Evolutionary conservation across 2,329 filamentous ascomycete species (phyloP), one percentile per base, ranked within the genome.

Genomic region (Arthrobotrys musiformis): DNA sequence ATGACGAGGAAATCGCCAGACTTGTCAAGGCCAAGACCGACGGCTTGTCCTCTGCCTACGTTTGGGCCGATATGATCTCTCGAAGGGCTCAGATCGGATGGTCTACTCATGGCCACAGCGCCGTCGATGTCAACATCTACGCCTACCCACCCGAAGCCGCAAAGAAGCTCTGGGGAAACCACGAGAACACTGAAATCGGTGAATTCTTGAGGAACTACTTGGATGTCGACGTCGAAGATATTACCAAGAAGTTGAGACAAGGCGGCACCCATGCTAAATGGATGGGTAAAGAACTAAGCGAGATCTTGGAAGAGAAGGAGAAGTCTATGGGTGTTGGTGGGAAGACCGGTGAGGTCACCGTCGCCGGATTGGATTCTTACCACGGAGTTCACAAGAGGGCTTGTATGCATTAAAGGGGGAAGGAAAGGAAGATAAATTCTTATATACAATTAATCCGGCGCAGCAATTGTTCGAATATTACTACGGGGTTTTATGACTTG

Each of bases 91-190:
- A 97, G 82, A 89, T 97, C 48, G 96, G 95, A 13, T 99, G 95
- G 95, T 91, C 89, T 79, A 97, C 94, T 0, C 94, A 97, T 83
- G 95, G 95, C 28, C 95, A 99, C 85, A 92, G 91, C 19, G 95
- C 91, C 62, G 93, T 95, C 6, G 95, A 99, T 82, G 95, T 99
- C 58, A 99, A 99, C 83, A 93, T 99, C 80, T 99, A 98, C 85
- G 91, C 92, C 63, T 94, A 92, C 0, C 90, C 92, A 2, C 86
- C 88, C 0, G 86, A 88, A 40, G 85, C 86, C 30, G 88, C 90
- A 0, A 87, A 88, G 48, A 86, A 87, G 13, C 86, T 97, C 5
- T 85, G 89, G 2, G 94, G 94, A 6, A 98, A 98, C 83, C 90
- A 96, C 67, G 95, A 99, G 86, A 99, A 99, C 82, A 98, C 91